Conservation (phyloP, 495 filamentous ascomycete genomes). For the Aspergillus sparsus region DNA sequence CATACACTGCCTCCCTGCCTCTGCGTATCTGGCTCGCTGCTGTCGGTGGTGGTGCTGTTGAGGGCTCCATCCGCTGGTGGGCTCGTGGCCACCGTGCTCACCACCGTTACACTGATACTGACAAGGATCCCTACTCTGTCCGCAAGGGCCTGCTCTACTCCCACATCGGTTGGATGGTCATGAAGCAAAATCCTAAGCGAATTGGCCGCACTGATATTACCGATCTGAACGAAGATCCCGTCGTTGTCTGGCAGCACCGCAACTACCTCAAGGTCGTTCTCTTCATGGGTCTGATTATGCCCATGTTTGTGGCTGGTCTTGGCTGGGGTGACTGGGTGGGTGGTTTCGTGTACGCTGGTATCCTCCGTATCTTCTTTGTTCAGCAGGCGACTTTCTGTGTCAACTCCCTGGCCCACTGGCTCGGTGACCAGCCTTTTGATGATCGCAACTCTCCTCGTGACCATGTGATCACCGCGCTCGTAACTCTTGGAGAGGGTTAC, state of each 20-base stretch:
- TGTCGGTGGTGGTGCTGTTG: constrained; percentile 90
- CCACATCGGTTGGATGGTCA: constrained; percentile 91
- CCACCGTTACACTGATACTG: constrained; percentile 98
- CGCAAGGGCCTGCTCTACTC: constrained; percentile 97
- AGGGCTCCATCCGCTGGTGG: constrained; percentile 98
- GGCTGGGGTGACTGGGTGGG: constrained; percentile 89
- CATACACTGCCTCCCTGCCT: constrained; percentile 85
- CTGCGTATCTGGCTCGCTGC: constrained; percentile 91
- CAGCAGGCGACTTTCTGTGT: constrained; percentile 99
- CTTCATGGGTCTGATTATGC: constrained; percentile 84
- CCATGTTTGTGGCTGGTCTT: constrained; percentile 79
- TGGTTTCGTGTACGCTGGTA: constrained; percentile 92
- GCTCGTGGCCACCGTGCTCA: constrained; percentile 93
- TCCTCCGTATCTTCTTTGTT: constrained; percentile 96
- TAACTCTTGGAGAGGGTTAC: constrained; percentile 97
- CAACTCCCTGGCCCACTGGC: constrained; percentile 98
- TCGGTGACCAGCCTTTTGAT: constrained; percentile 98
- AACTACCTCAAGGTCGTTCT: constrained; percentile 89
- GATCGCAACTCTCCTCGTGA: constrained; percentile 98
- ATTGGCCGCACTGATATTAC: constrained; percentile 96
- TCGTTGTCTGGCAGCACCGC: constrained; percentile 93
- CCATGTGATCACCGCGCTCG: constrained; percentile 91
- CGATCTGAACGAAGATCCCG: constrained; percentile 91
- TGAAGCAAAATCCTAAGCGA: constrained; percentile 92
- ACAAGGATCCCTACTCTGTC: constrained; percentile 98